Conservation (phyloP, 2,329 filamentous ascomycete species). For the Penicillium griseofulvum region DNA sequence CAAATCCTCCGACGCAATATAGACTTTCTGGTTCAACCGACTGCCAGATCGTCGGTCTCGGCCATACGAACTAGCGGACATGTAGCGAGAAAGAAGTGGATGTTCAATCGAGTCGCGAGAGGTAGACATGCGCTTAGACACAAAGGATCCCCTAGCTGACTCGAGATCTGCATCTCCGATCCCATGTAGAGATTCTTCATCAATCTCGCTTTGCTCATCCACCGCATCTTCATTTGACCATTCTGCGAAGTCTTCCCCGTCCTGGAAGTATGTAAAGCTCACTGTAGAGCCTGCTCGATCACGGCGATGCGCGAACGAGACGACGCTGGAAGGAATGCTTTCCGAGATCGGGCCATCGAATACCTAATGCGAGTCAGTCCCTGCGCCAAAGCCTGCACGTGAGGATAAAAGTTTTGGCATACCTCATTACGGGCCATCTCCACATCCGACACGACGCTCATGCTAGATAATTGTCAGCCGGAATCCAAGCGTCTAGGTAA, state of each 20-base stretch:
- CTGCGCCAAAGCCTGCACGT: not conserved
- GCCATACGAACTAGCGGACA: constrained; percentile 66
- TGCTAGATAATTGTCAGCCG: constrained; percentile 35
- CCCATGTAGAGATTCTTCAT: constrained; percentile 42
- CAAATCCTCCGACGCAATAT: constrained; percentile 88
- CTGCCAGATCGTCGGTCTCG: constrained; percentile 61
- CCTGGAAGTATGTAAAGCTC: constrained; percentile 84
- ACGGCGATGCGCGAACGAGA: constrained; percentile 85
- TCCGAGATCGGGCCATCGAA: constrained; percentile 93
- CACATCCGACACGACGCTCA: constrained; percentile 89
- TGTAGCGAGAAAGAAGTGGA: constrained; percentile 67
- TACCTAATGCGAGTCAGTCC: constrained; percentile 47
- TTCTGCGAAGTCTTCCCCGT: constrained; percentile 62
- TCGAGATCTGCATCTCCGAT: constrained; percentile 39
- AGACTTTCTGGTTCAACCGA: constrained; percentile 81
- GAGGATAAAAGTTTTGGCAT: constrained; percentile 20
- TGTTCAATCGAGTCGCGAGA: constrained; percentile 49
- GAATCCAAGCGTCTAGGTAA: not conserved
- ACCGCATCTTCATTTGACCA: constrained; percentile 52
- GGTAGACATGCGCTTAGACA: constrained; percentile 35
- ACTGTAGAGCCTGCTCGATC: constrained; percentile 76
- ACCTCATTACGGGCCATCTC: constrained; percentile 98
- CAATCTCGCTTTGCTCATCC: constrained; percentile 45
- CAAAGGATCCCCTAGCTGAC: constrained; percentile 32
- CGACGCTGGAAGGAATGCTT: constrained; percentile 89